A percentile compares a stretch with the other conserved stretches of the same genome.
phyloP scores from a whole-genome alignment of 2,329 filamentous ascomycete species.

The Xylariales sp. region DNA sequence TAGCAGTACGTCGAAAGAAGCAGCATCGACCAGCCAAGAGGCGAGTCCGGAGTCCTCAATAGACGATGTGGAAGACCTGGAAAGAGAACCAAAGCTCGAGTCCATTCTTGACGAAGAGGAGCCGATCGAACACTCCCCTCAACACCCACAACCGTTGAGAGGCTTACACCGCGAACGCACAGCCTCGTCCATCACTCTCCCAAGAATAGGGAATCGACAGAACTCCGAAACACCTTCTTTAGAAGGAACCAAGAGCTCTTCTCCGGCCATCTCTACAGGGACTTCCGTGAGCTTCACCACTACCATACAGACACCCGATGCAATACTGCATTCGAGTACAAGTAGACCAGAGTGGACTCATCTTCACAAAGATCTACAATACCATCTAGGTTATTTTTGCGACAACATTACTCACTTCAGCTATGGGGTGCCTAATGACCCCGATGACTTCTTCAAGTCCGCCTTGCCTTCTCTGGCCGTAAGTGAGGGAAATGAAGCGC shows the following conservation, averaged over 20 bases:
- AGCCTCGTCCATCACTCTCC: slow-evolving; percentile 53
- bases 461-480: slow-evolving; percentile 79
- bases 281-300: slow-evolving; percentile 53
- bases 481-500: slow-evolving; percentile 73
- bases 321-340: slow-evolving; percentile 43
- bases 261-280: slow-evolving; percentile 63
- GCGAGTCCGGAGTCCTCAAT: slow-evolving; percentile 66
- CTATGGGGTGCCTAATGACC: slow-evolving; percentile 80
- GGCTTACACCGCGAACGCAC: slow-evolving; percentile 53
- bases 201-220: slow-evolving; percentile 55
- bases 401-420: slow-evolving; percentile 84
- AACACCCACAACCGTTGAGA: slow-evolving; percentile 39
- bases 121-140: slow-evolving; percentile 49
- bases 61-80: slow-evolving; percentile 62
- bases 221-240: slow-evolving; percentile 66
- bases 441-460: slow-evolving; percentile 77
- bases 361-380: slow-evolving; percentile 76
- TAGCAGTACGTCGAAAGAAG: slow-evolving; percentile 55
- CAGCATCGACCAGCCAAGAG: slow-evolving; percentile 52
- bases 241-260: slow-evolving; percentile 63
- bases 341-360: slow-evolving; percentile 63
- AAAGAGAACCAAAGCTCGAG: slow-evolving; percentile 59
- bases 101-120: slow-evolving; percentile 69
- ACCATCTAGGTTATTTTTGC: slow-evolving; percentile 81
- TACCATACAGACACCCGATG: slow-evolving; percentile 49